These are phyloP conservation scores for Sporisorium iseilematis-ciliati DNA, from an alignment of 1,284 basidiomycete genomes.

Conservation along the genomic window DNA sequence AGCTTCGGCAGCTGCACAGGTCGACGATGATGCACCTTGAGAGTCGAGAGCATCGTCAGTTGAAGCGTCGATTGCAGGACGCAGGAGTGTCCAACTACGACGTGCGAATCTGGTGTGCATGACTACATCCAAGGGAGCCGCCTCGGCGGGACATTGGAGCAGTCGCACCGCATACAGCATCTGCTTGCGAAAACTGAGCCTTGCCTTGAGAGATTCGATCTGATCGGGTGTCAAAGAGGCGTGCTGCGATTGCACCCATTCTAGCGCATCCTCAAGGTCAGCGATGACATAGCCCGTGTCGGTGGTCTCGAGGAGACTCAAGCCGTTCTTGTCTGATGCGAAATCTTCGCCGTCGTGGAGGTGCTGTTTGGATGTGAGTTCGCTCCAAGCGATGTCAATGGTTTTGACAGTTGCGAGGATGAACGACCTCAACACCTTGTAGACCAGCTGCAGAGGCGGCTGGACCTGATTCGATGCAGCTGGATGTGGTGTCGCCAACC, in stretches of 20 bases:
- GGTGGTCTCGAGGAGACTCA: constrained; percentile 80
- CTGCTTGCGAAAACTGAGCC: constrained; percentile 47
- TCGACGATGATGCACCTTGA: not conserved
- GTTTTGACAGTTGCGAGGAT: constrained; percentile 83
- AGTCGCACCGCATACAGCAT: constrained; percentile 38
- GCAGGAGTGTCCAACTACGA: constrained; percentile 24
- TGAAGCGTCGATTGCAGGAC: not conserved
- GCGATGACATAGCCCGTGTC: constrained; percentile 76
- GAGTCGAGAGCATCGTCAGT: not conserved
- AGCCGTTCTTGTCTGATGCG: constrained; percentile 86
- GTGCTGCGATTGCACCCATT: constrained; percentile 71
- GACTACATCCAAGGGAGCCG: constrained; percentile 40
- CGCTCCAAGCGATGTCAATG: constrained; percentile 84
- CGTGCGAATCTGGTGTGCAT: constrained; percentile 50
- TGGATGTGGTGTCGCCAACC: not conserved
- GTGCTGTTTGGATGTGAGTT: constrained; percentile 72
- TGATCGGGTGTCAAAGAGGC: not conserved
- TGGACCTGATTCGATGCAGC: not conserved
- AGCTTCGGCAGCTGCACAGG: not conserved
- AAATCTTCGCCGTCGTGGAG: constrained; percentile 78
- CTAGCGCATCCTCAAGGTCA: constrained; percentile 76
- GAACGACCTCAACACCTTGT: constrained; percentile 78
- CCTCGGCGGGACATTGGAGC: constrained; percentile 25
- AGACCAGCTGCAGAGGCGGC: constrained; percentile 73
- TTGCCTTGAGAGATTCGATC: constrained; percentile 26